A percentile compares a stretch with the other conserved stretches of the same genome.
These are phyloP conservation scores for Calonectria honghensis DNA, from an alignment of 2,329 filamentous ascomycete species.

Conservation along the genomic window DNA sequence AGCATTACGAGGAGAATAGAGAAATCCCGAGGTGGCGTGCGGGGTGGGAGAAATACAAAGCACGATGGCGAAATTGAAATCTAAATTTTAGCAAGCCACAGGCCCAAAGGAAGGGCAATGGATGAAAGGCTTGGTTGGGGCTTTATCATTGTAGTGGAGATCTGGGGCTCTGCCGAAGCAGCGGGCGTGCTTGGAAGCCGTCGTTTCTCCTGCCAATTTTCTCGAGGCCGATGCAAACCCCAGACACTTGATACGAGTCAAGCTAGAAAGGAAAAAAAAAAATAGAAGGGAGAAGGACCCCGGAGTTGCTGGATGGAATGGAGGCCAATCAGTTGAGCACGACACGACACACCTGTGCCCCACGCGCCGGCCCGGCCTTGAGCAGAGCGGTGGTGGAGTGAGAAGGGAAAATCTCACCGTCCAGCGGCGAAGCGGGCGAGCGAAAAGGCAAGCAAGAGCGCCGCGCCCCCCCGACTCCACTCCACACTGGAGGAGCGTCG, in stretches of 20 bases:
- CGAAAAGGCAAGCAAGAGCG: conserved; percentile 34
- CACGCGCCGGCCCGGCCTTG: conserved; percentile 54
- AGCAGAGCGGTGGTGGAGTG: conserved; percentile 43
- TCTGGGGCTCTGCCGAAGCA: conserved; percentile 35
- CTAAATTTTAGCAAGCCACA: conserved; percentile 36
- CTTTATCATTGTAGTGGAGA: conserved; percentile 20
- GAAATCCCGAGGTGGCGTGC: conserved; percentile 30
- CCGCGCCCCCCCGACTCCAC: conserved; percentile 31
- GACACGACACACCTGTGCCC: conserved; percentile 56
- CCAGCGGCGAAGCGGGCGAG: conserved; percentile 53
- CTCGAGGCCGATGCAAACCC: conserved; percentile 4
- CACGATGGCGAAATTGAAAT: conserved; percentile 30
- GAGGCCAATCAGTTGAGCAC: conserved; percentile 60
- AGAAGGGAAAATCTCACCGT: conserved; percentile 54
- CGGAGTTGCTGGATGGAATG: conserved; percentile 53
- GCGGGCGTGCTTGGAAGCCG: conserved; percentile 28
- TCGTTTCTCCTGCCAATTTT: conserved; percentile 18
- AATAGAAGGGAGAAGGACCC: conserved; percentile 39
- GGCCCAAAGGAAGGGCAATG: conserved; percentile 17
- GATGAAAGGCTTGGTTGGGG: conserved; percentile 10
- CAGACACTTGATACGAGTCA: conserved; percentile 34
- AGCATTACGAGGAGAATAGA: conserved; percentile 26
- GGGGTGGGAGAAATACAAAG: conserved; percentile 36
- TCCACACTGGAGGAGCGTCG: conserved; percentile 39
- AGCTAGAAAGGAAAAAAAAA: conserved; percentile 28